Base-by-base conservation (phyloP, 1,284 basidiomycete species). In the Lentinula novae-zelandiae region DNA sequence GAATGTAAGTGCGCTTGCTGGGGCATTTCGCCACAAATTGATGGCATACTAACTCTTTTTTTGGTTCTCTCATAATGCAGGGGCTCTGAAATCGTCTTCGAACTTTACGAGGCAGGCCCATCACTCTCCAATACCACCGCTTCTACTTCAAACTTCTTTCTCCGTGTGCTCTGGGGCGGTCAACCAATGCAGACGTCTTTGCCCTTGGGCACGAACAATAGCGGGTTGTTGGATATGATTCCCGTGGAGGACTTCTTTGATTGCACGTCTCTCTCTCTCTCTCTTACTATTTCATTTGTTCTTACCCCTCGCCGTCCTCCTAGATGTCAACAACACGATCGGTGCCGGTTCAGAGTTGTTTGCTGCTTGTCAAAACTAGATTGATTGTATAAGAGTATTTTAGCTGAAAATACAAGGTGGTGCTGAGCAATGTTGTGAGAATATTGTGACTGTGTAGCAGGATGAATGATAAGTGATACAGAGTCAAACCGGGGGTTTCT, bases 101-200 rank as follows among this genome's bases (percentile, higher is more conserved):
- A 81, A 60, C 67, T 81, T 3, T 80, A 80, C 65, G 68, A 70
- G 50, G 71, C 67, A 33, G 15, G 9, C 8, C 2, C 53, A 27
- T 27, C 4, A 27, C 27, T 27, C 20, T 39, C n/a, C n/a, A 20
- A 5, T 27, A 20, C 55, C 12, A 33, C 5, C 40, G 42, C 53
- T 12, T 60, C 62, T 8, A 51, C 65, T 54, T 62, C 65, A 17
- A 58, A 60, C 4, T 71, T 70, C 49, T 79, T 72, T 63, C 63
- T 81, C 17, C 74, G 78, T n/a, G 76, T 80, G 7, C 69, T 81
- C 2, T 81, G 78, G 77, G 72, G 74, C 38, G 79, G 79, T n/a
- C 76, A 77, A 52, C 76, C 78, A 0, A 76, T 81, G 69, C 68
- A 72, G 50, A 79, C 79, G 0, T 77, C 78, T 0, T 77, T 78